Conservation (phyloP, 768 basidiomycete genomes). For the Panaeolus cyanescens region DNA sequence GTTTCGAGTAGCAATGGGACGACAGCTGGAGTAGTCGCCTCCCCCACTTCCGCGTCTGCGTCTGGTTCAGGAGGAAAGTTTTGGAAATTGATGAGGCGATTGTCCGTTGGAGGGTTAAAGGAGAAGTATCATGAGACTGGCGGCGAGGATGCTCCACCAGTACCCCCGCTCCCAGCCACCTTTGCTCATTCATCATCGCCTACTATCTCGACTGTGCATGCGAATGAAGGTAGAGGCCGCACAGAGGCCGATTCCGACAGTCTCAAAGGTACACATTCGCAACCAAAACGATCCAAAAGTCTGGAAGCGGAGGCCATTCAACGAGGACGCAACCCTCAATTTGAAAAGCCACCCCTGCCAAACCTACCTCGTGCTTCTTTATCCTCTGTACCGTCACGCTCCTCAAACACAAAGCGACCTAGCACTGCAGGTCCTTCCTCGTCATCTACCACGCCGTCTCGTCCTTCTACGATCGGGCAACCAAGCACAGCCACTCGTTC, state of each 20-base stretch:
- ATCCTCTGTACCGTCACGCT: neutral
- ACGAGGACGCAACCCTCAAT: neutral
- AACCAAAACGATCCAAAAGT: neutral
- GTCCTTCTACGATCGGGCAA: constrained; percentile 17
- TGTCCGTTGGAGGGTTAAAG: neutral
- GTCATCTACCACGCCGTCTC: neutral
- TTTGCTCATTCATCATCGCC: neutral
- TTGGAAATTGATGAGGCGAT: neutral
- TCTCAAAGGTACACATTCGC: neutral
- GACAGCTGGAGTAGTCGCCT: neutral
- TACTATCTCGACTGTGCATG: neutral
- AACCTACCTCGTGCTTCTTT: neutral
- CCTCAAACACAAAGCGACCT: neutral
- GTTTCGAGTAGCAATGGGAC: neutral
- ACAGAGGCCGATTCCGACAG: neutral
- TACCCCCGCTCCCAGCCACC: neutral
- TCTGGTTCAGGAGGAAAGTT: neutral
- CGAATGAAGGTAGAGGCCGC: neutral
- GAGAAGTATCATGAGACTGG: neutral
- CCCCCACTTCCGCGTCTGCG: neutral
- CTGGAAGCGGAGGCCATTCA: neutral
- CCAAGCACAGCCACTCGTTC: constrained; percentile 56
- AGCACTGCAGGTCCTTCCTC: neutral
- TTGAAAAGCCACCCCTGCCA: neutral
- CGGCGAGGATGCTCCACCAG: neutral